Base-by-base conservation (phyloP, 768 basidiomycete species). In the Ramaria sp. region DNA sequence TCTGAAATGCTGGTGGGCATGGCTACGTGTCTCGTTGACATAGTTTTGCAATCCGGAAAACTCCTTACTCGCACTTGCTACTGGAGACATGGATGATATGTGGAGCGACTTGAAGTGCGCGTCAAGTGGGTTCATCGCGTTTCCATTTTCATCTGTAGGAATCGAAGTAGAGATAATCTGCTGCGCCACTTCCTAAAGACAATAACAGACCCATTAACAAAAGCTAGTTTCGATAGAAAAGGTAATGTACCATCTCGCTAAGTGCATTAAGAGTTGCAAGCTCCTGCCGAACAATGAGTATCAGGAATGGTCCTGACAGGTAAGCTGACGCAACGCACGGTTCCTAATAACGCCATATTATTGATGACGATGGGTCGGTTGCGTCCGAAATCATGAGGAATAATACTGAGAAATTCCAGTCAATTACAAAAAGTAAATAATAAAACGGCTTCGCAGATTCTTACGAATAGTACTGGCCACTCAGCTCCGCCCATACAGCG, bases 251-350 rank as follows among this genome's bases (percentile, higher is more conserved):
- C 81, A 83, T 82, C 61, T 83, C 79, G 2, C 79, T 78, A 22
- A 83, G 72, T 18, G 79, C 78, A 57, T 81, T 81, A 15, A 82
- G 78, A 20, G 81, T 73, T n/a, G 79, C 77, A 39, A 81, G 71
- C 68, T 81, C 79, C 74, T 76, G 60, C 12, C 25, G 13, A 24
- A n/a, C 18, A 16, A 41, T 16, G 16, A 22, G 9, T 1, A 24
- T 47, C 3, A 47, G 20, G 12, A 3, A 47, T 47, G 12, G 3
- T 34, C 32, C 32, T 34, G 8, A 13, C 32, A 8, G 20, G 16
- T 13, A 2, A 15, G 24, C 10, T 27, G 28, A 22, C 24, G 16
- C 15, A 20, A 54, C 51, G 15, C 53, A 73, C 77, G 63, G 61
- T 71, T 61, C 80, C 77, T 57, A 83, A 63, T 10, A 64, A 45